Conservation (phyloP, 2,329 filamentous ascomycete genomes). For the Botrytis porri region DNA sequence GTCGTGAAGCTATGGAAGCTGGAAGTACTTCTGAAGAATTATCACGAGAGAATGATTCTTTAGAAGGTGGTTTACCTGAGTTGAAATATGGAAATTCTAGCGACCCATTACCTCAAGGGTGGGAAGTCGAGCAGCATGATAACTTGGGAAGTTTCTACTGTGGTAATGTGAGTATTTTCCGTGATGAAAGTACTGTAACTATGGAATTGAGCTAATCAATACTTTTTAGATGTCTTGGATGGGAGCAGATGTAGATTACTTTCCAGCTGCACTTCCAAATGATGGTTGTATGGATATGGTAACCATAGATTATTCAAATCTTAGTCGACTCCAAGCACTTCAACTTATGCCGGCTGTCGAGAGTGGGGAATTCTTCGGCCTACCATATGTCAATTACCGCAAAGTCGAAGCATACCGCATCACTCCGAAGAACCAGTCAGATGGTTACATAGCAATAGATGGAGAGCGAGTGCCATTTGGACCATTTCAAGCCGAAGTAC, state of each 20-base stretch:
- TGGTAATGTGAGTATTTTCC: conserved; percentile 67
- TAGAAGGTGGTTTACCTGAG: conserved; percentile 56
- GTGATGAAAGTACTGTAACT: background rate
- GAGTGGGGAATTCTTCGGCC: conserved; percentile 71
- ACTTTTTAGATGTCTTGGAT: conserved; percentile 72
- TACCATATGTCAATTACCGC: conserved; percentile 69
- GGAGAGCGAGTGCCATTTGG: conserved; percentile 82
- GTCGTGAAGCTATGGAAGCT: conserved; percentile 47
- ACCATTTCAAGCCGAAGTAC: conserved; percentile 85
- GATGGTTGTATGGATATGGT: conserved; percentile 84
- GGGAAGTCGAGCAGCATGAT: conserved; percentile 68
- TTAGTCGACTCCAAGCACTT: conserved; percentile 62
- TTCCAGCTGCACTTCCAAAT: conserved; percentile 72
- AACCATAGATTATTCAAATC: conserved; percentile 65
- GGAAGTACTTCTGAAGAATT: background rate
- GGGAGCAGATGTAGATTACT: conserved; percentile 81
- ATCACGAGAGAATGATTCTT: conserved; percentile 21
- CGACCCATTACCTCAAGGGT: conserved; percentile 70
- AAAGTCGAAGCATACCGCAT: conserved; percentile 82
- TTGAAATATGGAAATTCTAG: conserved; percentile 74
- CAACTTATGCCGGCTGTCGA: conserved; percentile 68
- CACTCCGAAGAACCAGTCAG: conserved; percentile 63
- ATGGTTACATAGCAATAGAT: conserved; percentile 87
- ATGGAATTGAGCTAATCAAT: background rate
- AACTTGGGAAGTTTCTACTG: conserved; percentile 87